Base-by-base conservation (phyloP, 2,329 filamentous ascomycete species). In the Paecilomyces variotii region DNA sequence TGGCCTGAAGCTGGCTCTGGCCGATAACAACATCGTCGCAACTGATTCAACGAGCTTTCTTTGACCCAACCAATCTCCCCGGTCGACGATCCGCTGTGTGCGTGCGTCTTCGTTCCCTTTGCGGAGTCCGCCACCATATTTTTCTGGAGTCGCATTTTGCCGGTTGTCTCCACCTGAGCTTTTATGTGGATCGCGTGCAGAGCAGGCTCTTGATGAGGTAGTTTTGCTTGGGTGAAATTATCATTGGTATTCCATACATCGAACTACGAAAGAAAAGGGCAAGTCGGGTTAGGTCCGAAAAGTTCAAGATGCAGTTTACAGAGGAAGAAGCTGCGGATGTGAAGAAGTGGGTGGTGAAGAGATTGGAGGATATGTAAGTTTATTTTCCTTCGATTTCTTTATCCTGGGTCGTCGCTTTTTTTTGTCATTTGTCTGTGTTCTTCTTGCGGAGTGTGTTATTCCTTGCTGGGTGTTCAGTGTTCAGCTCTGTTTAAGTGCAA, bases 271-370 rank as follows among this genome's bases (percentile, higher is more conserved):
- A 30, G 28, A 9, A 9, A 30, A 30, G 5, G 5, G 9, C 5
- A 30, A 30, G 28, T 30, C 28, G 28, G 28, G 28, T 30, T 30
- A 30, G 9, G 28, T 30, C 5, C 5, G 30, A 32, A 27, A 25
- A 49, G 3, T 30, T 51, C 57, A 64, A 4, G 32, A 85, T 85
- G 83, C 73, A 80, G 62, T 77, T 86, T 59, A 76, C 78, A 51
- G 82, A 84, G 19, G 74, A 74, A 25, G 78, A 85, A 63, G 76
- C 78, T 19, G 72, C 70, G 14, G 74, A 77, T 45, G 78, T 86
- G 65, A 85, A 84, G 74, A 72, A 70, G 59, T 86, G 82, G 82
- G 76, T 85, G 57, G 78, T 84, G 49, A 81, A 79, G 67, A 81
- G 81, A 64, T 72, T 86, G 55, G 82, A 84, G 67, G 79, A 80